Base-by-base conservation (phyloP, 148 eudicot species). In the Talinum fruticosum region DNA sequence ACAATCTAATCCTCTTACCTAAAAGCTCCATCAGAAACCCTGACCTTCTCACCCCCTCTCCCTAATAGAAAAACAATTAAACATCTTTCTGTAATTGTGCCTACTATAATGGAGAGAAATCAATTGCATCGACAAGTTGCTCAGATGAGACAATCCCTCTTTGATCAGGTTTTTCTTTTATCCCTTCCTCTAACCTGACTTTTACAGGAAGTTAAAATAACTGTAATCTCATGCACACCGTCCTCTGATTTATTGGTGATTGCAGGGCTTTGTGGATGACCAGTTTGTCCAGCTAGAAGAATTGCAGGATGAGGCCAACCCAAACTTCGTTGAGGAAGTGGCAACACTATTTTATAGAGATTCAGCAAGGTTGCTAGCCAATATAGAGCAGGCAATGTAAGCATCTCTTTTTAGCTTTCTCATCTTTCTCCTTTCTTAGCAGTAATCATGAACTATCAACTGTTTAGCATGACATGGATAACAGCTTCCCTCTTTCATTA, bases 271-370 rank as follows among this genome's bases (percentile, higher is more conserved):
- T 87, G 73, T 95, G 51, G 97, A 95, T 78, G 99, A 95, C 33
- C 99, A 95, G 81, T 95, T 95, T 69, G 76, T 91, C 74, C 88
- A 92, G 78, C 88, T 95, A 82, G 99, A 95, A 86, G 99, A 95
- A 84, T 81, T 95, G 49, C 99, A 95, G 77, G 99, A 95, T 84
- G 97, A 87, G 75, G 81, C 88, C 57, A 95, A 91, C 85, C 97
- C 99, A 14, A 88, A 90, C 70, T 95, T 95, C 69, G 99, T 95
- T 10, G 97, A 95, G 82, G 99, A 95, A 88, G 89, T 95, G 77
- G 93, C 83, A 34, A 87, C 97, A 23, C 85, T 91, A 71, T 95
- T 84, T 80, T 95, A 91, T 74, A 87, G 94, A 54, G 96, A 95
- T 83, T 95, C 99, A 3, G 88, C 90, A 76, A 89, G 97, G 71